Percentiles rank a stretch among this genome's conserved stretches.
Evolutionary conservation across 2,329 filamentous ascomycete species (phyloP).

Genomic region (Cladophialophora bantiana): DNA sequence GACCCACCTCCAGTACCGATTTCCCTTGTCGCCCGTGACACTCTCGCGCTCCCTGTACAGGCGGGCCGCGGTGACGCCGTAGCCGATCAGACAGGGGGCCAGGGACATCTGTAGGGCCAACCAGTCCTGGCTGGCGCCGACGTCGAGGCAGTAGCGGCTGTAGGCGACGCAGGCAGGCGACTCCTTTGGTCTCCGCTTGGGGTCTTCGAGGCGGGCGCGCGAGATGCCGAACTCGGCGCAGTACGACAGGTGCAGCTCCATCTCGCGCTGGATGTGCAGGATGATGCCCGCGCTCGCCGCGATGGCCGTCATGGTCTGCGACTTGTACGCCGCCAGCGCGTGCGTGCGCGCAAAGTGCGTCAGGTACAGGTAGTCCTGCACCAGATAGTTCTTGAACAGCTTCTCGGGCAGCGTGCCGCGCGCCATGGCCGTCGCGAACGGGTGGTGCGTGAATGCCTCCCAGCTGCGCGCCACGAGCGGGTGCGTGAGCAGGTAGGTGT

Average conservation of each 20-base stretch:
- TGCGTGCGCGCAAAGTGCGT: constrained; percentile 88
- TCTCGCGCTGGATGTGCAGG: constrained; percentile 78
- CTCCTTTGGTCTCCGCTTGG: constrained; percentile 62
- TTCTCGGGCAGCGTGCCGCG: constrained; percentile 75
- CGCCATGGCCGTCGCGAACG: constrained; percentile 79
- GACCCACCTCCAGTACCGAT: constrained; percentile 89
- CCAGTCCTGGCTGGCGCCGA: constrained; percentile 87
- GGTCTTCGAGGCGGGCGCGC: constrained; percentile 72
- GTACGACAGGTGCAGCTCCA: constrained; percentile 80
- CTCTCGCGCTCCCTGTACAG: constrained; percentile 70
- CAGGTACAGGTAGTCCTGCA: constrained; percentile 93
- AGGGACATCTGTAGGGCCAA: constrained; percentile 84
- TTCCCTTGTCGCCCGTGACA: constrained; percentile 60
- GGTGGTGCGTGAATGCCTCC: constrained; percentile 78
- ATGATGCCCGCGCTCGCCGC: constrained; percentile 73
- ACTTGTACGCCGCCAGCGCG: constrained; percentile 84
- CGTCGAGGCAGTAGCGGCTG: constrained; percentile 84
- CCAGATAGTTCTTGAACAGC: constrained; percentile 85
- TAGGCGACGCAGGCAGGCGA: constrained; percentile 81
- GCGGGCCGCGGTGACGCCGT: constrained; percentile 77
- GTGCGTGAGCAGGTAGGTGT: constrained; percentile 75
- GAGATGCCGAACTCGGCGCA: constrained; percentile 82
- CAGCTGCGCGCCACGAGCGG: constrained; percentile 77
- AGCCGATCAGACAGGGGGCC: constrained; percentile 88
- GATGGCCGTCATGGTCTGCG: constrained; percentile 75